These are phyloP conservation scores for Penicillium sp. DNA, from an alignment of 2,329 filamentous ascomycete species.

Conservation along the genomic window DNA sequence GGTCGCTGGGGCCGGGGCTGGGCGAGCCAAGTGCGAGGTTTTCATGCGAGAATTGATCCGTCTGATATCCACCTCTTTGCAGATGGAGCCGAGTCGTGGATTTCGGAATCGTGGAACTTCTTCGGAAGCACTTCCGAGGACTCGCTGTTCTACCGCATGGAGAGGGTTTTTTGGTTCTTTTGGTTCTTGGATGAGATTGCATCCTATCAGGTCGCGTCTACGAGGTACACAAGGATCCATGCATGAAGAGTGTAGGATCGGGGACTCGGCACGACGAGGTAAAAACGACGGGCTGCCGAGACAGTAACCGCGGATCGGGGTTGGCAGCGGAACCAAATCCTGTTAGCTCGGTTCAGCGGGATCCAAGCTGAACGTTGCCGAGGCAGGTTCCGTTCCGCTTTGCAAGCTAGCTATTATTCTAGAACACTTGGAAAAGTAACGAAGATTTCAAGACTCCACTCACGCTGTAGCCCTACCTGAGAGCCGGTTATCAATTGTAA, in stretches of 20 bases:
- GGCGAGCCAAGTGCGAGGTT: too few species aligned
- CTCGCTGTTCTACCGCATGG: too few species aligned
- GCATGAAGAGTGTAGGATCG: neutral
- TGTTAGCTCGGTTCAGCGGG: neutral
- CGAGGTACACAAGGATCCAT: neutral
- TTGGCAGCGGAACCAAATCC: neutral
- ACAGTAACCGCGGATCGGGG: neutral
- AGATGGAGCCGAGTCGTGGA: neutral
- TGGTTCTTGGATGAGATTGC: neutral
- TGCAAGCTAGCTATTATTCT: neutral
- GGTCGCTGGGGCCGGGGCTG: neutral
- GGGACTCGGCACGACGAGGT: neutral
- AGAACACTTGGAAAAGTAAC: neutral
- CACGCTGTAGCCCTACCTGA: neutral
- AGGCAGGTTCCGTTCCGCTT: neutral
- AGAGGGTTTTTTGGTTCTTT: too few species aligned
- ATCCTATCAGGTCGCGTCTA: neutral
- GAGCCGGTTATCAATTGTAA: neutral
- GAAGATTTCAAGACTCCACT: neutral
- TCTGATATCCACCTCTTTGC: neutral
- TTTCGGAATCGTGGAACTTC: too few species aligned
- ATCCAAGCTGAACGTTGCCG: neutral
- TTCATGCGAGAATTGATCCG: neutral
- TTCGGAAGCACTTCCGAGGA: too few species aligned
- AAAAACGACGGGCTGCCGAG: neutral